A percentile compares a stretch with the other conserved stretches of the same genome.
phyloP scores from a whole-genome alignment of 768 basidiomycete species.

The Kwoniella mangroviensis region DNA sequence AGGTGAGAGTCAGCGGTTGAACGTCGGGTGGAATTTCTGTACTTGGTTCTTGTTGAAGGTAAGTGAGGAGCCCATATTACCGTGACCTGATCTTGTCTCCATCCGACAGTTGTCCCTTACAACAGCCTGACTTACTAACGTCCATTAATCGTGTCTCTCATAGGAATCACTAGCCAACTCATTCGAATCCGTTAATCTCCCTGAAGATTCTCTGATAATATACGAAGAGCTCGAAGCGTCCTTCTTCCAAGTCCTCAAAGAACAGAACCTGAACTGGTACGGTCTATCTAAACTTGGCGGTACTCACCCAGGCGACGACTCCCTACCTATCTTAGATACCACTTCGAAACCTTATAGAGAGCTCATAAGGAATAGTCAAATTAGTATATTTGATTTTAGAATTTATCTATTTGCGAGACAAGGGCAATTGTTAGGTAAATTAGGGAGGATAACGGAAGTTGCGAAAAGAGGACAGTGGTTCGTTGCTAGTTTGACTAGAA shows the following conservation, averaged over 20 bases:
- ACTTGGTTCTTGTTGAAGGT: slow-evolving; percentile 94
- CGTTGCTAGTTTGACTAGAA: slow-evolving; percentile 74
- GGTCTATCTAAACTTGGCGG: slow-evolving; percentile 73
- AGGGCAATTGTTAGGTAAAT: slow-evolving; percentile 72
- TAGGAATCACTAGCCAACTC: slow-evolving; percentile 93
- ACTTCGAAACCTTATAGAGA: slow-evolving; percentile 85
- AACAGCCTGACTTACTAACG: too few relatives aligned
- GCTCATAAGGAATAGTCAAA: slow-evolving; percentile 83
- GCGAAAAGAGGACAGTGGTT: slow-evolving; percentile 74
- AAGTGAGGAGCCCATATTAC: slow-evolving; percentile 53
- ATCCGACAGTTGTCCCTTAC: too few relatives aligned
- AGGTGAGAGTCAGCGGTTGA: slow-evolving; percentile 83
- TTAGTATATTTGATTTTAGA: slow-evolving; percentile 92
- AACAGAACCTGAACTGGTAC: slow-evolving; percentile 77
- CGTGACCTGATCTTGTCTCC: too few relatives aligned
- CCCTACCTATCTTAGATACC: slow-evolving; percentile 74
- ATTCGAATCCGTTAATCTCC: slow-evolving; percentile 84
- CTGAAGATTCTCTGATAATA: slow-evolving; percentile 84
- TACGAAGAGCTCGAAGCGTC: slow-evolving; percentile 89
- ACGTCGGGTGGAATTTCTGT: slow-evolving; percentile 99
- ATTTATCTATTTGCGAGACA: slow-evolving; percentile 87
- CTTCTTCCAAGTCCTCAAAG: slow-evolving; percentile 64
- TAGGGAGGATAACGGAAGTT: slow-evolving; percentile 72
- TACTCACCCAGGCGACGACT: slow-evolving; percentile 73
- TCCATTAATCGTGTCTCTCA: too few relatives aligned